Base-by-base conservation (phyloP, 768 basidiomycete species). In the Serendipita vermifera region DNA sequence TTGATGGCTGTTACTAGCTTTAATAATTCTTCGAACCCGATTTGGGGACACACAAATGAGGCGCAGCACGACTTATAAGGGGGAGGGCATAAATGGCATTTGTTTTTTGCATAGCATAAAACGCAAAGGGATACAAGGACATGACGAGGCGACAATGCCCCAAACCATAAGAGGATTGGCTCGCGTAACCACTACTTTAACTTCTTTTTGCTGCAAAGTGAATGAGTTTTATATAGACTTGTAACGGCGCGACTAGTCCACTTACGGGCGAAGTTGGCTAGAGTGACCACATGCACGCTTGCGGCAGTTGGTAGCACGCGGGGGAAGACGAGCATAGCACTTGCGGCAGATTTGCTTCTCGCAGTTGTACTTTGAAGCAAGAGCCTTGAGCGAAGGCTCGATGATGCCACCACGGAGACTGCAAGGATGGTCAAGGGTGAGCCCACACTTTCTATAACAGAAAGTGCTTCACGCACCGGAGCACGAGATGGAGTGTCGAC, bases 261-360 rank as follows among this genome's bases (percentile, higher is more conserved):
- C 87, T 69, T 61, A 90, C 87, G 87, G 88, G 70, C 88, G 83
- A 75, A 93, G 87, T 65, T 89, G 88, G 60, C 82, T 84, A 43
- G 85, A 87, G 72, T 88, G 87, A 17, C 91, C 91, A 67, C 92
- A 94, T 58, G 81, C 78, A 62, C 91, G 80, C 77, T 94, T 94
- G 70, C 94, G 79, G 83, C 96, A 98, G 82, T 99, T 98, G 76
- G 93, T 97, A 33, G 96, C 96, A 70, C 96, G 91, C 55, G 93
- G 94, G 61, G 96, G 94, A 64, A 98, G 94, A 65, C 96, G 94
- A 40, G 96, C 96, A 72, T 98, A 98, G 77, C 96, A 98, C 73
- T 97, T 97, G 72, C 96, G 91, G 81, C 96, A 98, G 66, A 97
- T 97, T 70, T 93, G 89, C 79, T 94, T 94, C 74, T 96, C 91